phyloP scores from a whole-genome alignment of 495 filamentous ascomycete genomes.

The Bacidia rubella region DNA sequence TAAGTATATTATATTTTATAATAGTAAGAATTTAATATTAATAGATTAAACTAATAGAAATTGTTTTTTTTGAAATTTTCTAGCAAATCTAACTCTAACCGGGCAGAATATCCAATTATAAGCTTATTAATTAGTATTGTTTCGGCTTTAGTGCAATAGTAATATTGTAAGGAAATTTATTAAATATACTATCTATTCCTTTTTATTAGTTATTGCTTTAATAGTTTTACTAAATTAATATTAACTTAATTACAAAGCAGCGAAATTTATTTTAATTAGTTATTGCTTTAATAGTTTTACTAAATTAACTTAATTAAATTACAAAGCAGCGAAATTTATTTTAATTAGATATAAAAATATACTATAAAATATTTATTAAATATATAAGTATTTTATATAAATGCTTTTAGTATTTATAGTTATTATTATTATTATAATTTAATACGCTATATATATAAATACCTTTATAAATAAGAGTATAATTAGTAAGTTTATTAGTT shows the following conservation, averaged over 20 bases:
- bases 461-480: neutral
- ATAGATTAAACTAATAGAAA: neutral
- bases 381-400: too few relatives aligned
- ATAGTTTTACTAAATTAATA: too few relatives aligned
- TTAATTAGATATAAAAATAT: neutral
- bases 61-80: neutral
- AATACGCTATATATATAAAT: neutral
- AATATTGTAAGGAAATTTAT: neutral
- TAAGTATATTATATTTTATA: neutral
- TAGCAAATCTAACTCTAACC: neutral
- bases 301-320: too few relatives aligned
- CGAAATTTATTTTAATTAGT: neutral
- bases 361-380: too few relatives aligned
- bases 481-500: neutral
- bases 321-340: neutral
- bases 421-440: too few relatives aligned
- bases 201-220: too few relatives aligned
- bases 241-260: neutral
- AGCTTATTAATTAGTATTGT: constrained; percentile 6
- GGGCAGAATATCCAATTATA: neutral
- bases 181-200: neutral
- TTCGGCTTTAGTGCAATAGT: constrained; percentile 4
- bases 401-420: too few relatives aligned
- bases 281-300: too few relatives aligned
- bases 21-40: neutral